Percentiles rank a stretch among this genome's conserved stretches.
These are phyloP conservation scores for Coemansia sp. DNA, from an alignment of 192 early-diverging fungal genomes.

Conservation along the genomic window DNA sequence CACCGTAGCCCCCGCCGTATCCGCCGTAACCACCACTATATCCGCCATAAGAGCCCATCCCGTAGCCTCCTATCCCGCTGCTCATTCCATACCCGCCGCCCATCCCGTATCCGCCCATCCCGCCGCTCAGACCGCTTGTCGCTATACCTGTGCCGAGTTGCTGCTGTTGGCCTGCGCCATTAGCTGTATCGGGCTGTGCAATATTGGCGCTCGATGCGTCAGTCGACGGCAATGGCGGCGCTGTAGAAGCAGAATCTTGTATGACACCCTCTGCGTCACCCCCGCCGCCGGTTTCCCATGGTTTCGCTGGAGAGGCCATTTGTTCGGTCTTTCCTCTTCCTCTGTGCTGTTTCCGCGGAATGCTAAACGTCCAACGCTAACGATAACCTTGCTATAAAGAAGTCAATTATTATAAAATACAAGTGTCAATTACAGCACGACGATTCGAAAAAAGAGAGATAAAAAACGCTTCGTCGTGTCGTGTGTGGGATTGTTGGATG, in stretches of 20 bases:
- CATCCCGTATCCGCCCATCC: conserved; percentile 24
- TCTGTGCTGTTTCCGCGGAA: too few relatives aligned
- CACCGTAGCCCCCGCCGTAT: conserved; percentile 47
- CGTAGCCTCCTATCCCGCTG: conserved; percentile 27
- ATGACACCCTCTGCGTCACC: conserved; percentile 2
- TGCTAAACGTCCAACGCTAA: too few relatives aligned
- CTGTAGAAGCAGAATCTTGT: neutral
- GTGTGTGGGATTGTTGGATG: too few relatives aligned
- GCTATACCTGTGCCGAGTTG: neutral
- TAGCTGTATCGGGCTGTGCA: conserved; percentile 11
- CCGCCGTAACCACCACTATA: conserved; percentile 47
- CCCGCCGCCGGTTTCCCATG: conserved; percentile 42
- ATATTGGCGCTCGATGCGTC: conserved; percentile 30
- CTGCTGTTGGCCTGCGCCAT: neutral
- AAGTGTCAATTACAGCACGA: neutral
- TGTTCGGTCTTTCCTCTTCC: neutral
- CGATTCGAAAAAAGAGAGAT: neutral
- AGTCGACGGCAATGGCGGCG: conserved; percentile 29
- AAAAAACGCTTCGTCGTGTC: too few relatives aligned
- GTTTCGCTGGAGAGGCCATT: conserved; percentile 53
- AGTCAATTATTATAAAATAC: neutral
- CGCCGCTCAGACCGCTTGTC: conserved; percentile 16
- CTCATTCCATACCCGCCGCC: conserved; percentile 59
- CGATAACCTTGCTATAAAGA: neutral
- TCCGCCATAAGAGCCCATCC: conserved; percentile 57